phyloP scores from a whole-genome alignment of 768 basidiomycete species.

The Heimioporus sp. region DNA sequence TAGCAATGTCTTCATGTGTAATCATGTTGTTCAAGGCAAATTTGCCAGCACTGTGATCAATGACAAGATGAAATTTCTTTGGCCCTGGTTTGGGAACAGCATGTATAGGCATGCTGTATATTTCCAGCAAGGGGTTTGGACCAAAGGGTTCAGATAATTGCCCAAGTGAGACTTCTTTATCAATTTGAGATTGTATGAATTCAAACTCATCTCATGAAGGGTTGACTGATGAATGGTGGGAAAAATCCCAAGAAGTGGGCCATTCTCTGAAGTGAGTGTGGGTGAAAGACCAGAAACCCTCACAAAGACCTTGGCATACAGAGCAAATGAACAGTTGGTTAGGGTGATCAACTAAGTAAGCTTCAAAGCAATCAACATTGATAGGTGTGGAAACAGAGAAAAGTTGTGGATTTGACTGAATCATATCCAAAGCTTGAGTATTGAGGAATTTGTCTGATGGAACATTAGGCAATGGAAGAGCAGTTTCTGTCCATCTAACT shows the following conservation, averaged over 20 bases:
- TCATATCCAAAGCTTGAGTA: neutral
- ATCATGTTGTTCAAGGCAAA: constrained; percentile 36
- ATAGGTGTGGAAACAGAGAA: constrained; percentile 40
- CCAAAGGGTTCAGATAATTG: constrained; percentile 17
- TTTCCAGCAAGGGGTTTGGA: constrained; percentile 33
- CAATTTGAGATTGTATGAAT: neutral
- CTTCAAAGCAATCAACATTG: constrained; percentile 30
- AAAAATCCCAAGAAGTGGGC: neutral
- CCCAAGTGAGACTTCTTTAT: neutral
- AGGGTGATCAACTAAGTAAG: constrained; percentile 32
- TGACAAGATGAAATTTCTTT: constrained; percentile 35
- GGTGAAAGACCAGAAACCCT: constrained; percentile 48
- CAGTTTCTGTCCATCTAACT: neutral
- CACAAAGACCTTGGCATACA: constrained; percentile 24
- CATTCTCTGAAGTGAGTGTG: constrained; percentile 15
- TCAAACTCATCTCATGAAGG: neutral
- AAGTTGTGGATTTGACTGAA: constrained; percentile 19
- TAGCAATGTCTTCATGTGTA: constrained; percentile 13
- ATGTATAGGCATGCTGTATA: constrained; percentile 40
- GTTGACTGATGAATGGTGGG: too few species aligned
- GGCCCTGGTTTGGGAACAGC: constrained; percentile 43
- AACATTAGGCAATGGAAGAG: neutral
- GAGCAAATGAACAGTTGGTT: constrained; percentile 38
- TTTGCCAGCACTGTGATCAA: constrained; percentile 36
- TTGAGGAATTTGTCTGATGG: neutral